Base-by-base conservation (phyloP, 1,284 basidiomycete genomes). In the Stygiomarasmius scandens region DNA sequence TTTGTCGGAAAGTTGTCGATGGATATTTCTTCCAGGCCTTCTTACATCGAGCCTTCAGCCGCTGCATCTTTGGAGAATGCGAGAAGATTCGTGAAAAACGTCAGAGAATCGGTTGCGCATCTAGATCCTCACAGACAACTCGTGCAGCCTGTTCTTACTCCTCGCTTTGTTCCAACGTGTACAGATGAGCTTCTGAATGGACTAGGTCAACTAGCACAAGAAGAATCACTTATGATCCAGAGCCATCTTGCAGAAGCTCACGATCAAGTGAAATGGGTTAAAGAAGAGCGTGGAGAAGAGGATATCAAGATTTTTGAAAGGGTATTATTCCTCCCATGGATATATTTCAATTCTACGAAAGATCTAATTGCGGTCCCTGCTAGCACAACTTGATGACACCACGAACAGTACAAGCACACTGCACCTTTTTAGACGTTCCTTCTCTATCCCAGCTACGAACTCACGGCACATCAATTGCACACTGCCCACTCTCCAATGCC, bases 1-100 rank as follows among this genome's bases (percentile, higher is more conserved):
- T 91, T 90, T 63, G 81, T 95, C 14, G 92, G 93, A 22, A 95
- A 95, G 67, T 75, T 95, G 12, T 92, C 90, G 0, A 93, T 93
- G 92, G 91, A 93, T 68, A 84, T 84, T 32, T 90, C 87, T 6
- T 81, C 85, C n/a, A 78, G 86, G 0, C 78, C 84, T 0, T 81
- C 86, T 0, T 95, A 95, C 69, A 75, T 82, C 45, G 93, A 95
- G 67, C 44, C 76, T 0, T 84, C 86, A 1, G 69, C 81, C 0
- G 59, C 71, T 3, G 72, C 70, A 8, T 79, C 91, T 1, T 73
- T 87, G 9, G 63, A 68, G 2, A 75, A 85, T 1, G 85, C 85
- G 0, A 62, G 69, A 14, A 73, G 77, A 0, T 95, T 94, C 64
- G 78, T 87, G 34, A 67, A 77, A 3, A 71, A 73, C 19, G 84